Percentiles rank a stretch among this genome's conserved stretches.
Evolutionary conservation across 495 filamentous ascomycete species (phyloP).

Genomic region (Ramalina intermedia): DNA sequence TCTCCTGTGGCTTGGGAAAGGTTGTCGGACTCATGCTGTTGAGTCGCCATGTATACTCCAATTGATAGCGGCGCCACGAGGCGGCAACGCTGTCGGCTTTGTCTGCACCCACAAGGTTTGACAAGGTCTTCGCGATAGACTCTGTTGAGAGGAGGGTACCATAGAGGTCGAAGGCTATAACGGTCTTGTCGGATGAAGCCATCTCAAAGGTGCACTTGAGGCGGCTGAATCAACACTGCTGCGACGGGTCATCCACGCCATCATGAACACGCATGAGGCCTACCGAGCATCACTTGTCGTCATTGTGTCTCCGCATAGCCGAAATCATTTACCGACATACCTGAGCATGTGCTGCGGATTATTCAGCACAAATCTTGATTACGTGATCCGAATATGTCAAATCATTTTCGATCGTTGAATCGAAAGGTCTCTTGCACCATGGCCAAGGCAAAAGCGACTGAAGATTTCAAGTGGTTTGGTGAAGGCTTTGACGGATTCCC

Average conservation of each 20-base stretch:
- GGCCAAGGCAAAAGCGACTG: constrained; percentile 10
- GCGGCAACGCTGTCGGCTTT: constrained; percentile 40
- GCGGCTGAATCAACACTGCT: too few relatives aligned
- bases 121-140: constrained; percentile 43
- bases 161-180: constrained; percentile 65
- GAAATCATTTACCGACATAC: too few relatives aligned
- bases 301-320: too few relatives aligned
- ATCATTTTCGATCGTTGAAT: too few relatives aligned
- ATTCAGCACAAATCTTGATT: too few relatives aligned
- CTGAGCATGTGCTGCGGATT: too few relatives aligned
- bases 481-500: constrained; percentile 13
- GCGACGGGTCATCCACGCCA: too few relatives aligned
- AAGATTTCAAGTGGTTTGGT: constrained; percentile 31
- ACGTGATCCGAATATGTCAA: too few relatives aligned
- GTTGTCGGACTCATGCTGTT: constrained; percentile 56
- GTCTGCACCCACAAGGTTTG: constrained; percentile 36
- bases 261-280: too few relatives aligned
- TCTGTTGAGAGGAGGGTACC: constrained; percentile 59
- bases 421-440: constrained; percentile 4
- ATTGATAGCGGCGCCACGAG: constrained; percentile 46
- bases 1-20: neutral
- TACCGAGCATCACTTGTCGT: too few relatives aligned
- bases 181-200: constrained; percentile 11
- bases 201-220: too few relatives aligned
- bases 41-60: constrained; percentile 73